These are phyloP conservation scores for Hibiscus trionum DNA, from an alignment of 345 rosid species.

Conservation along the genomic window DNA sequence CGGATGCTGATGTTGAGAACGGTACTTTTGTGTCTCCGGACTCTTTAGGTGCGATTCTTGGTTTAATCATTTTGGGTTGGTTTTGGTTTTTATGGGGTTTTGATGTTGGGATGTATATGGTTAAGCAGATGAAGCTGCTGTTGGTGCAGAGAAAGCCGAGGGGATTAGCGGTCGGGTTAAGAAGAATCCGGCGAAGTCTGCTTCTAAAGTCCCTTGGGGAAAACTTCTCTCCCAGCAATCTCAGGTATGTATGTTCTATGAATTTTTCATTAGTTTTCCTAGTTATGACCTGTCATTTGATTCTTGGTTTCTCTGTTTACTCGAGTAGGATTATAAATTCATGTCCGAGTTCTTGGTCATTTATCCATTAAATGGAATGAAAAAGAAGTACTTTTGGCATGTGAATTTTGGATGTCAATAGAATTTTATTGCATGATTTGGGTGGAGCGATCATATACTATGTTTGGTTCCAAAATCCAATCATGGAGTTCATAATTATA, in stretches of 20 bases:
- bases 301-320: neutral
- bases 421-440: neutral
- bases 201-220: constrained; percentile 61
- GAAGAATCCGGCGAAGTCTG: constrained; percentile 24
- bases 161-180: constrained; percentile 27
- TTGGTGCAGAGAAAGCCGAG: constrained; percentile 37
- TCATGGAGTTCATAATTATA: neutral
- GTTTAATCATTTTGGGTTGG: neutral
- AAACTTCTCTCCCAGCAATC: constrained; percentile 79
- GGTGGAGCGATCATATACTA: neutral
- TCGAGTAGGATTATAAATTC: neutral
- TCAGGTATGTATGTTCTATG: constrained; percentile 45
- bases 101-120: neutral
- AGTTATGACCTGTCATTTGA: too few species aligned
- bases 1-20: constrained; percentile 38
- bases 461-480: neutral
- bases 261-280: too few species aligned
- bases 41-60: constrained; percentile 34
- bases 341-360: too few species aligned
- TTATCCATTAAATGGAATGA: too few species aligned
- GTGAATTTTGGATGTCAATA: neutral
- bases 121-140: constrained; percentile 34
- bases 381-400: too few species aligned
- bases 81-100: neutral
- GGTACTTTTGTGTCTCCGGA: constrained; percentile 39